phyloP scores from a whole-genome alignment of 306 rosid genomes.

The Purshia tridentata region DNA sequence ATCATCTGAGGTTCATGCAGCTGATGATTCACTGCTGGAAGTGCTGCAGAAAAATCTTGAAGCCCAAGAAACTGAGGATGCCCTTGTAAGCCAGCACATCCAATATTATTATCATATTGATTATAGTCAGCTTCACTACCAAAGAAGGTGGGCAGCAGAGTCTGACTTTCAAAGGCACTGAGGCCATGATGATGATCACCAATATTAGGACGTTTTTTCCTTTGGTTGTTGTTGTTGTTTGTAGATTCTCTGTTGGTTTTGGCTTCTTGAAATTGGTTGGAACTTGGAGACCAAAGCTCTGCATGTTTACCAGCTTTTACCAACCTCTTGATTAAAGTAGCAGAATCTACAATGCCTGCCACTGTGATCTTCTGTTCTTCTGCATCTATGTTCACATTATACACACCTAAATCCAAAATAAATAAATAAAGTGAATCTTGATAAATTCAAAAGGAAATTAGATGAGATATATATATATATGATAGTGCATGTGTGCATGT shows the following conservation, averaged over 20 bases:
- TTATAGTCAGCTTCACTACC: neutral
- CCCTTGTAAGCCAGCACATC: neutral
- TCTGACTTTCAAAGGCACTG: too few relatives aligned
- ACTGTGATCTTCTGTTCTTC: slow-evolving; percentile 46
- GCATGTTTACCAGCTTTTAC: slow-evolving; percentile 53
- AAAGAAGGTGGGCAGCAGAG: too few relatives aligned
- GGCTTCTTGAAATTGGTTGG: slow-evolving; percentile 8
- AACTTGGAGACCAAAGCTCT: slow-evolving; percentile 40
- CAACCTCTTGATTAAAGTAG: slow-evolving; percentile 45
- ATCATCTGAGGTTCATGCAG: neutral
- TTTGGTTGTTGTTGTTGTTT: slow-evolving; percentile 26
- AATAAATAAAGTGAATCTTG: too few relatives aligned
- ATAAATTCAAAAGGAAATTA: too few relatives aligned
- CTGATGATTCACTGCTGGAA: neutral
- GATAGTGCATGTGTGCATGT: too few relatives aligned
- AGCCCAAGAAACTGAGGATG: neutral
- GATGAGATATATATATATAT: too few relatives aligned
- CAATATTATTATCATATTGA: too few relatives aligned
- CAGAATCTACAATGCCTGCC: slow-evolving; percentile 43
- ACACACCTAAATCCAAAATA: slow-evolving; percentile 44
- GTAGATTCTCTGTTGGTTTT: neutral
- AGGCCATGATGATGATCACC: too few relatives aligned
- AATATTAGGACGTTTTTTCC: too few relatives aligned
- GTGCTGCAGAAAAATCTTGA: neutral
- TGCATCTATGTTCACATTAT: slow-evolving; percentile 37